These are phyloP conservation scores for Trametes cingulata DNA, from an alignment of 768 basidiomycete species.

Conservation along the genomic window DNA sequence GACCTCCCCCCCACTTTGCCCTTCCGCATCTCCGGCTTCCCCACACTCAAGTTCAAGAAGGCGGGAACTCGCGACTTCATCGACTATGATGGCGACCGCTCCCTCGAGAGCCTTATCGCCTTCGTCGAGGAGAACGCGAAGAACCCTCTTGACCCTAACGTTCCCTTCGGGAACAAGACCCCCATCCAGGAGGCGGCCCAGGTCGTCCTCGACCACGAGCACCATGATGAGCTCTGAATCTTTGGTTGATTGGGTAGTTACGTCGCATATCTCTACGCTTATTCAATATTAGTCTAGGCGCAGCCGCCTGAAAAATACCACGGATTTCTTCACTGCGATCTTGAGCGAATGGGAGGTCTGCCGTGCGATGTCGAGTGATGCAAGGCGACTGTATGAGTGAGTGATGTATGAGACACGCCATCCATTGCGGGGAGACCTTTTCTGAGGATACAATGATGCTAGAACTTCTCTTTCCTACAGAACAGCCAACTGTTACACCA, in stretches of 20 bases:
- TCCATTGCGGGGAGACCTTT: neutral
- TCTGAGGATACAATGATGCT: slow-evolving; percentile 20
- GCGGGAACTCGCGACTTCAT: slow-evolving; percentile 86
- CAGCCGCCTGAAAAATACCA: slow-evolving; percentile 8
- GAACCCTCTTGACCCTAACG: slow-evolving; percentile 58
- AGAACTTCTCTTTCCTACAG: slow-evolving; percentile 22
- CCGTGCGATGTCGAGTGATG: too few species aligned
- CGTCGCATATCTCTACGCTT: slow-evolving; percentile 14
- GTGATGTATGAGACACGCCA: neutral
- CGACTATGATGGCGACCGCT: slow-evolving; percentile 92
- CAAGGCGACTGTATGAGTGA: neutral
- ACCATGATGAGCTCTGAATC: slow-evolving; percentile 31
- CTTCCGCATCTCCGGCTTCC: slow-evolving; percentile 89
- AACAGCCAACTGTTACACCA: slow-evolving; percentile 17
- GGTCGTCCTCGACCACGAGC: slow-evolving; percentile 27
- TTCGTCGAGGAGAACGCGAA: slow-evolving; percentile 83
- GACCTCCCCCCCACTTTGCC: slow-evolving; percentile 87
- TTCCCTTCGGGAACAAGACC: slow-evolving; percentile 25
- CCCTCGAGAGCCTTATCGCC: slow-evolving; percentile 79
- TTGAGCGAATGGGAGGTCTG: too few species aligned
- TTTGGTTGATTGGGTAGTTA: neutral
- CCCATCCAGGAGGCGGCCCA: slow-evolving; percentile 27
- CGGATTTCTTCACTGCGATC: neutral
- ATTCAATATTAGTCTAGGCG: slow-evolving; percentile 17
- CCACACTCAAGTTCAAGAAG: slow-evolving; percentile 94